Conservation (phyloP, 1,284 basidiomycete species). For the Ceratobasidium sp. region DNA sequence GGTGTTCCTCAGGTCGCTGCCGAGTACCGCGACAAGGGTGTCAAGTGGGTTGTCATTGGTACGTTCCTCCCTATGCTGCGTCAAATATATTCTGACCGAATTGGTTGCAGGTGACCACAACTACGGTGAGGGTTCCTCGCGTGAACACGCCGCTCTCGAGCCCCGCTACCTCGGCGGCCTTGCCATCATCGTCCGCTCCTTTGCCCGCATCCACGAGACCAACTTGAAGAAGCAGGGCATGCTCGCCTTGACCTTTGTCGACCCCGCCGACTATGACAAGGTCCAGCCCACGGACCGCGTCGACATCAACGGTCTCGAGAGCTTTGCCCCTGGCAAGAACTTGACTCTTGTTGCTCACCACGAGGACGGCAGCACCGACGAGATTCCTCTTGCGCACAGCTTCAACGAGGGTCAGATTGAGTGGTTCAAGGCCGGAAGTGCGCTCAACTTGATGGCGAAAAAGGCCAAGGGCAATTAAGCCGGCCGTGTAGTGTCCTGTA, state of each 20-base stretch:
- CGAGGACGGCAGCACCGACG: slow-evolving; percentile 76
- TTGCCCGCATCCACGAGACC: slow-evolving; percentile 98
- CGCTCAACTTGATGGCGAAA: slow-evolving; percentile 65
- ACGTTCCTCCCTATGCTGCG: slow-evolving; percentile 43
- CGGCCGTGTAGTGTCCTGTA: background rate
- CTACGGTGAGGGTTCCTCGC: slow-evolving; percentile 98
- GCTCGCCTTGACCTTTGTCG: slow-evolving; percentile 88
- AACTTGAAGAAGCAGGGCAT: slow-evolving; percentile 98
- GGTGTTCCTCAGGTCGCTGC: slow-evolving; percentile 85
- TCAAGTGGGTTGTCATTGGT: slow-evolving; percentile 93
- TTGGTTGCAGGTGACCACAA: slow-evolving; percentile 75
- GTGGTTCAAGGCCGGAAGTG: slow-evolving; percentile 94
- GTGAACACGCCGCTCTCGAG: slow-evolving; percentile 97
- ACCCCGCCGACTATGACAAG: slow-evolving; percentile 92
- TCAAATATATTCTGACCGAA: background rate
- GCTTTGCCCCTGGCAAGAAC: slow-evolving; percentile 87
- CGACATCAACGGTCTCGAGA: slow-evolving; percentile 81
- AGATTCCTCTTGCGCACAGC: slow-evolving; percentile 75
- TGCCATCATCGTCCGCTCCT: slow-evolving; percentile 93
- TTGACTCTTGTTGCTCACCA: slow-evolving; percentile 82
- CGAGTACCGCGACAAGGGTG: slow-evolving; percentile 85
- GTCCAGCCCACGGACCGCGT: slow-evolving; percentile 82
- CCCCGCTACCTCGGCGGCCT: slow-evolving; percentile 95
- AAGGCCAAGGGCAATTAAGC: slow-evolving; percentile 12
- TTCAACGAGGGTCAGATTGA: slow-evolving; percentile 91